Conservation (phyloP, 2,329 filamentous ascomycete genomes). For the Alternaria consortialis region DNA sequence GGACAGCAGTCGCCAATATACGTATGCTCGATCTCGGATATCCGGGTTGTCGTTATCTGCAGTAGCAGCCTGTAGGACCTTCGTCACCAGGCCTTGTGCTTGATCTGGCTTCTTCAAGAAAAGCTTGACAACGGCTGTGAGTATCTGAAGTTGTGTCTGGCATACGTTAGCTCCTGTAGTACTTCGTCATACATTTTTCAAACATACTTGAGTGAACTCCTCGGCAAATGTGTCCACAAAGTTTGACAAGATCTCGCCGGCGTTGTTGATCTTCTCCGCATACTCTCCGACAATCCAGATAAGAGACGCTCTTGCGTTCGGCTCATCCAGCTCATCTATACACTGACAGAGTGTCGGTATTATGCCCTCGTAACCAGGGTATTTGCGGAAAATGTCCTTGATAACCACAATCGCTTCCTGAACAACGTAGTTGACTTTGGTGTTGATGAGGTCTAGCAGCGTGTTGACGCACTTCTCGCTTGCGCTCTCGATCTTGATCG, state of each 20-base stretch:
- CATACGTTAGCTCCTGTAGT: conserved; percentile 41
- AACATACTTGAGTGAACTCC: conserved; percentile 87
- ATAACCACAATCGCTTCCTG: conserved; percentile 99
- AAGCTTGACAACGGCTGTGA: conserved; percentile 96
- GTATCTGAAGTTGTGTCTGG: conserved; percentile 95
- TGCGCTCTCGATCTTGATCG: conserved; percentile 96
- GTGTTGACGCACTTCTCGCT: conserved; percentile 97
- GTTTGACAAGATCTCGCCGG: conserved; percentile 88
- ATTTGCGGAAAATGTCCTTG: conserved; percentile 97
- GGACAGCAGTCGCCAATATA: conserved; percentile 96
- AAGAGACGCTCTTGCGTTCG: conserved; percentile 84
- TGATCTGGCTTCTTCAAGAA: conserved; percentile 97
- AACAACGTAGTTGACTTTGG: conserved; percentile 98
- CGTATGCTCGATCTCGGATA: conserved; percentile 94
- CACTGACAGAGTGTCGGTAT: conserved; percentile 96
- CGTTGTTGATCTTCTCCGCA: conserved; percentile 98
- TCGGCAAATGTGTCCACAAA: conserved; percentile 96
- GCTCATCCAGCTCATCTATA: conserved; percentile 96
- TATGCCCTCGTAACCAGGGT: conserved; percentile 96
- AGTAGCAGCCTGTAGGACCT: conserved; percentile 90
- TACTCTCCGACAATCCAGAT: conserved; percentile 99
- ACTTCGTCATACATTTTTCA: not conserved
- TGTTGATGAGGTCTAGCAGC: conserved; percentile 90
- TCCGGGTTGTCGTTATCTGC: conserved; percentile 97
- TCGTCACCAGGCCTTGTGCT: conserved; percentile 89